Evolutionary conservation across 148 eudicot genomes (phyloP), one percentile per base, ranked within the genome.

Genomic region (Rhododendron ovatum): DNA sequence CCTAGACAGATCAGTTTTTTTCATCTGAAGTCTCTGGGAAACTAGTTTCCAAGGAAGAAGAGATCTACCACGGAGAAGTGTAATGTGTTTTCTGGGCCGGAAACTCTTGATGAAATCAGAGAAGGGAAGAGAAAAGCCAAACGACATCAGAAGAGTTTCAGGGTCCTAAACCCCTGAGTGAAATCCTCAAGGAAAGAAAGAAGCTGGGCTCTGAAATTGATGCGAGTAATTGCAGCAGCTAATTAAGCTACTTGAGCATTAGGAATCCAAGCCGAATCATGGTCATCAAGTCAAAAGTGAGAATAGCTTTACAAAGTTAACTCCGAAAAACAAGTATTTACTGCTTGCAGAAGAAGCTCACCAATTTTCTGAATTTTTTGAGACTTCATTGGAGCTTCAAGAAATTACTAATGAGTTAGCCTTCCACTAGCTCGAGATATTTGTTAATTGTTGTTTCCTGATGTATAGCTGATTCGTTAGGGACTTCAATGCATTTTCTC

Each of bases 21-120:
- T 73, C 86, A 75, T 75, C 86, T 50, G 88, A 88, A 80, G 55
- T 51, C 61, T 84, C 85, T 81, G 84, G 83, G 79, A 91, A 87
- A 75, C 81, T 88, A 30, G 84, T 81, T 67, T 35, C 37, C 71
- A 47, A 90, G 82, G 79, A 86, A 87, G 63, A 86, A 87, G 82
- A 89, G 85, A 85, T 80, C 87, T 78, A 9, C 65, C 63, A 86
- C 75, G 41, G 89, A 87, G 77, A 69, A 61, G n/a, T 61, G 88
- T 74, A 35, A 43, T 35, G 53, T 69, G 78, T 90, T 92, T 89
- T 50, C 88, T 13, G 90, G 91, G 82, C 92, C 94, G 4, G 92
- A 91, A 89, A 89, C 88, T 75, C 90, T 91, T 55, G 88, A 88
- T 71, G 90, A 86, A 88, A 89, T 90, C 84, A 93, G 87, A 89